phyloP scores from a whole-genome alignment of 2,329 filamentous ascomycete species.

The Microdochium trichocladiopsis region DNA sequence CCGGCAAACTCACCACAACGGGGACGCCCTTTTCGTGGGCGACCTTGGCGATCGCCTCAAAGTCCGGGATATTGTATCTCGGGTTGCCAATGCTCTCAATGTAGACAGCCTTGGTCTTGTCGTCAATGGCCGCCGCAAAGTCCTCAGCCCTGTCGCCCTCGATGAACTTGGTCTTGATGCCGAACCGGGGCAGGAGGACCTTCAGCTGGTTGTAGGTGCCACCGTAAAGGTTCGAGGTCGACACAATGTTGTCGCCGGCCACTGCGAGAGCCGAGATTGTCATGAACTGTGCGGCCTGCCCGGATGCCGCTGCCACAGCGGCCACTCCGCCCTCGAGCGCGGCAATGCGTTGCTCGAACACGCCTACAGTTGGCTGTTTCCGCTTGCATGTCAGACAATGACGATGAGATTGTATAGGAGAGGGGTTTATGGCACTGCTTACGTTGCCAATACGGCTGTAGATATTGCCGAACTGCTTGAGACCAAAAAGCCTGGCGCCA shows the following conservation, averaged over 20 bases:
- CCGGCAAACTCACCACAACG: slow-evolving; percentile 42
- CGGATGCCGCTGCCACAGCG: slow-evolving; percentile 77
- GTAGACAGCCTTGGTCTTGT: slow-evolving; percentile 88
- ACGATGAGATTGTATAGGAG: neutral
- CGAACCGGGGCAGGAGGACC: slow-evolving; percentile 78
- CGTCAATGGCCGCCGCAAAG: slow-evolving; percentile 77
- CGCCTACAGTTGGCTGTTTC: slow-evolving; percentile 78
- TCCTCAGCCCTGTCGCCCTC: slow-evolving; percentile 72
- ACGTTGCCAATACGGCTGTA: slow-evolving; percentile 97
- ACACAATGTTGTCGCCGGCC: slow-evolving; percentile 86
- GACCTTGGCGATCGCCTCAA: slow-evolving; percentile 77
- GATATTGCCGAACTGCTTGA: slow-evolving; percentile 97
- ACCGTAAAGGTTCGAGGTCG: slow-evolving; percentile 85
- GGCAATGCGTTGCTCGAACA: slow-evolving; percentile 95
- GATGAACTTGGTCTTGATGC: slow-evolving; percentile 84
- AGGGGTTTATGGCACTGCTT: slow-evolving; percentile 19
- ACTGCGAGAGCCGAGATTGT: slow-evolving; percentile 77
- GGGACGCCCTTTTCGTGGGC: slow-evolving; percentile 65
- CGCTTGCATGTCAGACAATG: slow-evolving; percentile 1
- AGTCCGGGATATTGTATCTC: slow-evolving; percentile 85
- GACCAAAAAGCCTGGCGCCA: slow-evolving; percentile 87
- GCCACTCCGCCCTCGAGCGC: slow-evolving; percentile 88
- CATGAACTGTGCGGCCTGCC: slow-evolving; percentile 91
- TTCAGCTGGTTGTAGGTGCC: slow-evolving; percentile 98
- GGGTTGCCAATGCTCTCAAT: slow-evolving; percentile 93